Evolutionary conservation across 768 basidiomycete genomes (phyloP).

Genomic region (Lentinula sp.): DNA sequence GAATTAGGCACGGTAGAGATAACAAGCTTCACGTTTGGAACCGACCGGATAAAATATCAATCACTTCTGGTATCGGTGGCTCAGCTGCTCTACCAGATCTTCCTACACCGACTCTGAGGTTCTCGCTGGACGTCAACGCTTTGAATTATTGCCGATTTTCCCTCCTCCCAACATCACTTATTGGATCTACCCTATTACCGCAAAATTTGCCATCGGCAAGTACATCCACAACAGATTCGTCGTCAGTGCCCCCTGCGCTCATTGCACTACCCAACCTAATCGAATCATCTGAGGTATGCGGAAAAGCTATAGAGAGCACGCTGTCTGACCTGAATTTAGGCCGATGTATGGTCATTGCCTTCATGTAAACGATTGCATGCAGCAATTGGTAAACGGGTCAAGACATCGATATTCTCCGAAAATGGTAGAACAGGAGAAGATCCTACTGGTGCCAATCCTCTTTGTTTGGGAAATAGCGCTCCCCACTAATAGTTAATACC

Average conservation of each 20-base stretch:
- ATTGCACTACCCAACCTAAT: slow-evolving; percentile 84
- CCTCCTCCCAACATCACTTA: slow-evolving; percentile 31
- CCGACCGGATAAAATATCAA: slow-evolving; percentile 37
- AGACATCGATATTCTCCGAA: slow-evolving; percentile 27
- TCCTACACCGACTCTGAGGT: slow-evolving; percentile 44
- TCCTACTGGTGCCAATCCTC: slow-evolving; percentile 43
- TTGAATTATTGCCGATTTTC: slow-evolving; percentile 93
- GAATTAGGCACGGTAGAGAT: slow-evolving; percentile 71
- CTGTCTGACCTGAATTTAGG: slow-evolving; percentile 34
- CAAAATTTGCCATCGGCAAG: neutral
- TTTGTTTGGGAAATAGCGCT: neutral
- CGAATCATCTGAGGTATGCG: slow-evolving; percentile 70
- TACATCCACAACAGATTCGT: neutral
- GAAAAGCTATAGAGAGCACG: neutral
- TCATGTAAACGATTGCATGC: slow-evolving; percentile 68
- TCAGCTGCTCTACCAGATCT: slow-evolving; percentile 49
- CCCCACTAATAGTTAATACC: neutral
- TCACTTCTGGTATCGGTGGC: slow-evolving; percentile 42
- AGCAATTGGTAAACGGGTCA: slow-evolving; percentile 62
- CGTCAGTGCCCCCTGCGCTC: slow-evolving; percentile 30
- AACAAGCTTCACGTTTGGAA: slow-evolving; percentile 80
- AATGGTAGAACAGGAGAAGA: slow-evolving; percentile 43
- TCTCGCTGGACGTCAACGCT: slow-evolving; percentile 86
- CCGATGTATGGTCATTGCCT: slow-evolving; percentile 84
- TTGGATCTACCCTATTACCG: neutral